These are phyloP conservation scores for Tilletia setariae DNA, from an alignment of 1,284 basidiomycete species.

Conservation along the genomic window DNA sequence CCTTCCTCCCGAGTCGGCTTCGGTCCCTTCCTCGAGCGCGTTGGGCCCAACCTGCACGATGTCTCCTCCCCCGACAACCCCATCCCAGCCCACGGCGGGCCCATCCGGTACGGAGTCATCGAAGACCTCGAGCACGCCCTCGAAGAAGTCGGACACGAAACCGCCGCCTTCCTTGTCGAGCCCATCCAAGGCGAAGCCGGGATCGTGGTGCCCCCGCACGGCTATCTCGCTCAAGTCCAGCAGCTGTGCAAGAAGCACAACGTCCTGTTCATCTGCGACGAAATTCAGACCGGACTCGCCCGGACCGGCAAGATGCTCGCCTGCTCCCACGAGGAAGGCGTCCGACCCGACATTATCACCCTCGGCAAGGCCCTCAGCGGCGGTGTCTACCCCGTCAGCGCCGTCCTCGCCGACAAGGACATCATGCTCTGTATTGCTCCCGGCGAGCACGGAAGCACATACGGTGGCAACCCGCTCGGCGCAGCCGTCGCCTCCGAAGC, in stretches of 20 bases:
- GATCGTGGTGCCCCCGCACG: slow-evolving; percentile 85
- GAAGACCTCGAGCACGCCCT: slow-evolving; percentile 79
- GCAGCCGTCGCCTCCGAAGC: slow-evolving; percentile 92
- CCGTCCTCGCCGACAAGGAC: slow-evolving; percentile 81
- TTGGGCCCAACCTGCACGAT: slow-evolving; percentile 66
- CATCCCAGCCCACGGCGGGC: background rate
- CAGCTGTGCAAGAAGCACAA: slow-evolving; percentile 89
- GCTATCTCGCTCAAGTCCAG: slow-evolving; percentile 75
- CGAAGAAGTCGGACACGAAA: slow-evolving; percentile 74
- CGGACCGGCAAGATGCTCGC: slow-evolving; percentile 58
- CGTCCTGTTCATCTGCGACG: slow-evolving; percentile 91
- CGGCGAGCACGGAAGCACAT: slow-evolving; percentile 95
- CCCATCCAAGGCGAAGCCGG: slow-evolving; percentile 98
- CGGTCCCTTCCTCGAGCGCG: slow-evolving; percentile 80
- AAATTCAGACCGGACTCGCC: slow-evolving; percentile 75
- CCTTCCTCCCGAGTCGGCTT: slow-evolving; percentile 82
- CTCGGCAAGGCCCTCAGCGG: slow-evolving; percentile 95
- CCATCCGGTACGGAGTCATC: slow-evolving; percentile 48
- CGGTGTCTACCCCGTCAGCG: slow-evolving; percentile 94
- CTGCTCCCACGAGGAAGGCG: slow-evolving; percentile 74
- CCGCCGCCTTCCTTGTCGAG: slow-evolving; percentile 91
- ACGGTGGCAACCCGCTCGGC: slow-evolving; percentile 79
- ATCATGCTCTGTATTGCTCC: slow-evolving; percentile 92
- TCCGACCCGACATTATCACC: slow-evolving; percentile 87
- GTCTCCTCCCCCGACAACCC: slow-evolving; percentile 19